Conservation (phyloP, 176 grass and related monocot genomes). For the Carex pumila region DNA sequence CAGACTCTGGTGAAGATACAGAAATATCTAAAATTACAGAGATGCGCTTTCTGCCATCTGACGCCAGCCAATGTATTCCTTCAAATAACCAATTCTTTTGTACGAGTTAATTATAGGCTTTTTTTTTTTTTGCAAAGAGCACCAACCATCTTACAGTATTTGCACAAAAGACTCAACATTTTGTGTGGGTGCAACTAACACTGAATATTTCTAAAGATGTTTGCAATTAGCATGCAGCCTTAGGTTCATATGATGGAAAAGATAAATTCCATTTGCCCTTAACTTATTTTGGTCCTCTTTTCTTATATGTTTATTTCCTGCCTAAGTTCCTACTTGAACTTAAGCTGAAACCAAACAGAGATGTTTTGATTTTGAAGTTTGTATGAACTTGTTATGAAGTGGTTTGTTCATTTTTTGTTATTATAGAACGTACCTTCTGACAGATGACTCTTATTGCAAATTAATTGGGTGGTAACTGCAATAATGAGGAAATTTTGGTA, state of each 20-base stretch:
- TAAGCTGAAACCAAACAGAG: not conserved
- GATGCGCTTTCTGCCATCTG: conserved; percentile 71
- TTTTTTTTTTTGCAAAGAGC: not conserved
- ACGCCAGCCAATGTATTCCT: conserved; percentile 74
- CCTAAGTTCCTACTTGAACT: not conserved
- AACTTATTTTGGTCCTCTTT: not conserved
- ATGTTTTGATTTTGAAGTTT: not conserved
- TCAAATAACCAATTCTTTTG: not conserved
- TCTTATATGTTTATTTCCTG: not conserved
- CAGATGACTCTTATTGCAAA: not conserved
- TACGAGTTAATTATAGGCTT: not conserved
- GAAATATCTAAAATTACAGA: conserved; percentile 60
- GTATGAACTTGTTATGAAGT: not conserved
- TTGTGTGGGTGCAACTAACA: not conserved
- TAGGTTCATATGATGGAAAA: not conserved
- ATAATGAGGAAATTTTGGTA: not conserved
- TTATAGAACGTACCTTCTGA: not conserved
- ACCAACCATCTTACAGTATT: not conserved
- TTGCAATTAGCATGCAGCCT: not conserved
- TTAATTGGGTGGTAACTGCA: not conserved
- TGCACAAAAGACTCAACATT: not conserved
- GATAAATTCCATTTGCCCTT: not conserved
- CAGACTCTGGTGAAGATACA: conserved; percentile 35
- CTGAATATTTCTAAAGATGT: not conserved
- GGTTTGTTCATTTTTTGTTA: not conserved